Evolutionary conservation across 129 eudicot genomes (phyloP), one percentile per base, ranked within the genome.

Genomic region (Lonicera japonica): DNA sequence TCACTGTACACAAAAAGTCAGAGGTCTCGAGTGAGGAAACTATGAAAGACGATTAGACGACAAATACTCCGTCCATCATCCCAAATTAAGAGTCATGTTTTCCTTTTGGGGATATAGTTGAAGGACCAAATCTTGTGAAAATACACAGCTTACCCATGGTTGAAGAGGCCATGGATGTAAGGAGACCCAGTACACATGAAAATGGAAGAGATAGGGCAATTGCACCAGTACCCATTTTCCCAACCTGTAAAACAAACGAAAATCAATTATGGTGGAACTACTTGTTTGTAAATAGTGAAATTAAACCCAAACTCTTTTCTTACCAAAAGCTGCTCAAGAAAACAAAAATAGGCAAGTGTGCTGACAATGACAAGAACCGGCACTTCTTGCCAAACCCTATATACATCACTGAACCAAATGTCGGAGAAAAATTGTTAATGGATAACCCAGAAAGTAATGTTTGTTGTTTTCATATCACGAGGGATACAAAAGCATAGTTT

Each of bases 301-400:
- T 11, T 9, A 58, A 19, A 15, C 1, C 14, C 1, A 18, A 10
- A 21, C 36, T 38, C 36, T 29, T n/a, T 29, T n/a, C 81, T 60
- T 77, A 90, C 97, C 86, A 87, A 80, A 50, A 90, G 95, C 72
- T 90, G 97, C 73, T 90, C 97, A 18, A 90, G 85, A 66, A 90
- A 86, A 79, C 97, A 90, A 68, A 90, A 90, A 77, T 90, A 87
- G 21, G 88, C 86, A 36, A 90, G 87, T 95, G 87, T 84, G 77
- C 97, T 77, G 70, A 90, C 90, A 39, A 90, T 84, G 66, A 90
- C 85, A 58, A 90, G 95, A 70, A 90, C 77, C 0, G 97, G 97
- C 40, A 90, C 79, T 71, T 90, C 95, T 65, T 90, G 95, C 90
- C 94, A 90, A 65, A 87, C 86, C 76, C 97, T 86, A 74, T 69